A percentile compares a stretch with the other conserved stretches of the same genome.
phyloP scores from a whole-genome alignment of 768 basidiomycete genomes.

The Asterophora lycoperdoides region DNA sequence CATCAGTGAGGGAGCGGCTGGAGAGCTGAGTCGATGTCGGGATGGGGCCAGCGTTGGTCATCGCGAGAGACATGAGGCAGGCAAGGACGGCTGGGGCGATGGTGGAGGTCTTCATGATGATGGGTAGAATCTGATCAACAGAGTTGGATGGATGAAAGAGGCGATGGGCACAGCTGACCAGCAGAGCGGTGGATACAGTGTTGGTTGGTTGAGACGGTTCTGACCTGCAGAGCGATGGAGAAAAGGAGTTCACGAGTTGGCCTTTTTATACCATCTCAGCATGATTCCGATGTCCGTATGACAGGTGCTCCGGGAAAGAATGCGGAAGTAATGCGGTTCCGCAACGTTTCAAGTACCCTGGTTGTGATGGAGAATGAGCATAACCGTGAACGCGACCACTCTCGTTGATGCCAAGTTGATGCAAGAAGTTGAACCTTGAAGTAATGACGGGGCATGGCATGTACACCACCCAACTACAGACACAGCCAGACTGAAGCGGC shows the following conservation, averaged over 20 bases:
- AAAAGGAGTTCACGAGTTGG: not conserved
- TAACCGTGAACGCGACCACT: no score
- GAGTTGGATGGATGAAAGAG: not conserved
- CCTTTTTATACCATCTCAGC: not conserved
- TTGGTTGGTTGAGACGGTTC: not conserved
- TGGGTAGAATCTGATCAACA: not conserved
- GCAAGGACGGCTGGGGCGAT: constrained; percentile 10
- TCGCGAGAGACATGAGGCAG: constrained; percentile 3
- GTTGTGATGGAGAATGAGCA: no score
- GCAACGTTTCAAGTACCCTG: no score
- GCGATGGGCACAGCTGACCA: not conserved
- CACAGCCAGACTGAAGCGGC: no score
- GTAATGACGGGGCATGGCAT: no score
- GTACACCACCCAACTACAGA: no score
- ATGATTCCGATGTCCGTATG: no score
- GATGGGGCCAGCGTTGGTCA: constrained; percentile 4
- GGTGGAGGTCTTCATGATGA: constrained; percentile 9
- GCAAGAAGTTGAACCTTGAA: no score
- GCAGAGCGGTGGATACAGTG: not conserved
- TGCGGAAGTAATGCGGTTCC: no score
- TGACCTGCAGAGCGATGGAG: constrained; percentile 9
- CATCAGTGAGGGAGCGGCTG: not conserved
- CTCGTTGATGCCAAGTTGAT: no score
- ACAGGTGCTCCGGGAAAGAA: no score
- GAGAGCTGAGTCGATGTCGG: not conserved